Percentiles rank a stretch among this genome's conserved stretches.
These are phyloP conservation scores for Alternaria brassicae DNA, from an alignment of 2,329 filamentous ascomycete species.

Conservation along the genomic window DNA sequence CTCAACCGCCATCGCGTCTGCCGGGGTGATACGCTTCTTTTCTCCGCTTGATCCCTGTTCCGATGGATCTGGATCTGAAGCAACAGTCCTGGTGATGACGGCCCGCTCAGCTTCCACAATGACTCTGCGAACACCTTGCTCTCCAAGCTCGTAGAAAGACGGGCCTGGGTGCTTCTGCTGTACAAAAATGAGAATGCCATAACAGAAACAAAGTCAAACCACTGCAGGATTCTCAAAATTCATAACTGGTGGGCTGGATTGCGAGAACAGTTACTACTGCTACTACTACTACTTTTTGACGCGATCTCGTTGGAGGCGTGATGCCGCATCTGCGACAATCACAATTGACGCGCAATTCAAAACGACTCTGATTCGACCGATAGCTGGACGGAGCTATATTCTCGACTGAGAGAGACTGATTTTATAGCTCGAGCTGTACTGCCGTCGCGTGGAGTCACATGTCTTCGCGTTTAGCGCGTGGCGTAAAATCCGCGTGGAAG, in stretches of 20 bases:
- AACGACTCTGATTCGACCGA: background rate
- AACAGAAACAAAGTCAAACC: background rate
- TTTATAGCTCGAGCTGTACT: background rate
- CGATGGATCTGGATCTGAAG: background rate
- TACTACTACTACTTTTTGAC: no score
- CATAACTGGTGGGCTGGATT: background rate
- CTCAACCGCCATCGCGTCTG: background rate
- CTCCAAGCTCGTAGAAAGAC: background rate
- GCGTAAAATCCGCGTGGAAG: background rate
- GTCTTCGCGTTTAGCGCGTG: constrained; percentile 1
- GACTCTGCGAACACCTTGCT: no score
- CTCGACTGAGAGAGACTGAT: background rate
- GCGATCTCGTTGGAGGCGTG: background rate
- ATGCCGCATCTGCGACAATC: background rate
- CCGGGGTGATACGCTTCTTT: no score
- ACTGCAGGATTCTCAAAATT: background rate
- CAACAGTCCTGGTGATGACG: background rate
- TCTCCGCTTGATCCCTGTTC: no score
- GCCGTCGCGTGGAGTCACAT: background rate
- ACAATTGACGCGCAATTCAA: background rate
- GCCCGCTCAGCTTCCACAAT: background rate
- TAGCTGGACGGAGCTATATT: background rate
- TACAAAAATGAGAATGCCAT: no score
- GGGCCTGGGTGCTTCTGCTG: background rate
- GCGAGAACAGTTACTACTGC: background rate